Conservation (phyloP, 768 basidiomycete species). For the Lactarius quietus region DNA sequence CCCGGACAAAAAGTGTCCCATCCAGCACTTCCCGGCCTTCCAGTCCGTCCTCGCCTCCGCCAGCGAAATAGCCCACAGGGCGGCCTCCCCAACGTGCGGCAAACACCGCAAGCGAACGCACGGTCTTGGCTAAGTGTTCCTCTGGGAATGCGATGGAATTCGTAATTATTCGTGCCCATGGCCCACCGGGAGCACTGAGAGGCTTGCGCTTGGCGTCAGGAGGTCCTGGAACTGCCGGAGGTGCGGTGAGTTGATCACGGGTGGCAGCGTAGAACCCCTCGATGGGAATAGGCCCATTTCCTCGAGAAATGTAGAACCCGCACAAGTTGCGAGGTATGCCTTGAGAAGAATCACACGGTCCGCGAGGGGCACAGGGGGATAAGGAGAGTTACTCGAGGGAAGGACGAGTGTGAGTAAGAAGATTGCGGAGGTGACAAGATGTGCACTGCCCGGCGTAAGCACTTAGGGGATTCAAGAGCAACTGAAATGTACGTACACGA, state of each 20-base stretch:
- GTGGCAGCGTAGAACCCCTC: slow-evolving; percentile 43
- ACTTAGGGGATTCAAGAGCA: slow-evolving; percentile 12
- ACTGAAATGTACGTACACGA: slow-evolving; percentile 42
- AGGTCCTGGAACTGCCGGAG: slow-evolving; percentile 31
- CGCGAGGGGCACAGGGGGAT: slow-evolving; percentile 32
- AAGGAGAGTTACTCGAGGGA: slow-evolving; percentile 29
- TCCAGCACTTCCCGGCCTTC: slow-evolving; percentile 53
- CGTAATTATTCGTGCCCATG: slow-evolving; percentile 57
- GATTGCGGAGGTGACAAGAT: slow-evolving; percentile 60
- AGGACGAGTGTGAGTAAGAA: slow-evolving; percentile 53
- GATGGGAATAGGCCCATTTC: slow-evolving; percentile 50
- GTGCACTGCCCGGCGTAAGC: slow-evolving; percentile 44
- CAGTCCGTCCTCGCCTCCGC: slow-evolving; percentile 31
- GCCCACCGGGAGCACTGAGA: slow-evolving; percentile 23
- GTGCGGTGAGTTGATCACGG: slow-evolving; percentile 20
- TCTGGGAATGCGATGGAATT: slow-evolving; percentile 54
- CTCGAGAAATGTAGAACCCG: slow-evolving; percentile 57
- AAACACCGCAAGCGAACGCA: slow-evolving; percentile 49
- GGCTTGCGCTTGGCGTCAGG: slow-evolving; percentile 8
- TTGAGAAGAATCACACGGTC: slow-evolving; percentile 55
- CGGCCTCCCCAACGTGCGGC: slow-evolving; percentile 43
- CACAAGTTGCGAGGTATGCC: slow-evolving; percentile 49
- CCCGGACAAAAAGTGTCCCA: slow-evolving; percentile 60
- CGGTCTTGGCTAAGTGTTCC: slow-evolving; percentile 51
- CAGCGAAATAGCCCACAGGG: slow-evolving; percentile 33